Base-by-base conservation (phyloP, 2,329 filamentous ascomycete species). In the Aureobasidium sp. region DNA sequence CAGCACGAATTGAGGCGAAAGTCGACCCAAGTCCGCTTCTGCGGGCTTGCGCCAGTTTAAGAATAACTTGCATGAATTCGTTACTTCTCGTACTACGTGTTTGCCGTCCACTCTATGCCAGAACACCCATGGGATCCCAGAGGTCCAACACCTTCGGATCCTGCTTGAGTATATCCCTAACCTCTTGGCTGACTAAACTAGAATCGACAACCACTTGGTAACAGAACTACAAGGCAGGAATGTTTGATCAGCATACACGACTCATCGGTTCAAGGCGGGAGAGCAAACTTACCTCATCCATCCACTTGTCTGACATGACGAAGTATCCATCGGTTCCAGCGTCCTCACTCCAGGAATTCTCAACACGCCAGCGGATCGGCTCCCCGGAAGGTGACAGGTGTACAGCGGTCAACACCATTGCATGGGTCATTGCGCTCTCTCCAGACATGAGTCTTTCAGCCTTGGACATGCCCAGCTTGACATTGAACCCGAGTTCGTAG, bases 371-470 rank as follows among this genome's bases (percentile, higher is more conserved):
- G 48, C 91, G 78, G 1, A 91, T 82, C 2, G 85, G 80, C 73
- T 84, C 82, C 1, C 84, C 85, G 63, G 83, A 75, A 32, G 81
- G 78, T 63, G 89, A 86, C 3, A 95, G 73, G 70, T 96, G 91
- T 49, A 96, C 91, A 0, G 85, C 91, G 2, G 90, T 96, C 64
- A 96, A 75, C 0, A 95, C 90, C 91, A 96, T 96, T 5, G 91
- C 91, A 69, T 96, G 91, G 1, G 91, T 96, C 91, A 96, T 95
- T 57, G 84, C 81, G 59, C 83, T 87, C 75, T 95, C 91, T 10
- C 89, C 85, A 0, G 86, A 87, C 68, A 82, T 78, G 49, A 96
- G 77, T 3, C 91, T 79, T 68, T 90, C 82, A 0, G 88, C 87
- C 75, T 96, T 96, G 68, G 78, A 84, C 82, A 95, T 81, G 21